These are phyloP conservation scores for Saprolegnia diclina DNA, from an alignment of 352 stramenopile genomes.

Conservation along the genomic window DNA sequence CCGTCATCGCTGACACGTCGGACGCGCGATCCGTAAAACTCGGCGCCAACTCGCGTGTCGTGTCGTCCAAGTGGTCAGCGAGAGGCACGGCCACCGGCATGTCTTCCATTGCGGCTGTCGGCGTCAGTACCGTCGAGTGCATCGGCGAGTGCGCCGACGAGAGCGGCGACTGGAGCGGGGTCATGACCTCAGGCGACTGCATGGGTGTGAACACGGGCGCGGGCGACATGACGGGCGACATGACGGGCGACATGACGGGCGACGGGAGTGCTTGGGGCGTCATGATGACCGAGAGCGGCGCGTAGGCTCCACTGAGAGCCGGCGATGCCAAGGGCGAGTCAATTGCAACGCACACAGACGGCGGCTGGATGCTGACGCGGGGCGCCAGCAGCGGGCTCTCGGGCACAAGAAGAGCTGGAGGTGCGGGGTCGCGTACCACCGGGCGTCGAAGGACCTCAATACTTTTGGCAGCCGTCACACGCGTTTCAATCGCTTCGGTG, in stretches of 20 bases:
- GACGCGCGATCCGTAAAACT: background rate
- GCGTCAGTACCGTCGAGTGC: background rate
- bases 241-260: background rate
- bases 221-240: background rate
- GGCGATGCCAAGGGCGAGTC: conserved; percentile 6
- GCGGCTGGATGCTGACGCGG: conserved; percentile 9
- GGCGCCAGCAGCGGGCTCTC: conserved; percentile 1
- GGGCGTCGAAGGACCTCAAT: conserved; percentile 3
- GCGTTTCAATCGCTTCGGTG: background rate
- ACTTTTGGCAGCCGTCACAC: background rate
- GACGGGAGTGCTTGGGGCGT: background rate
- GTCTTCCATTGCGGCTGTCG: too few relatives aligned
- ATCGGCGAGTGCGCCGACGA: background rate
- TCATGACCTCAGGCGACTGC: background rate
- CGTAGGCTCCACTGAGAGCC: background rate
- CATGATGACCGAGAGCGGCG: conserved; percentile 4
- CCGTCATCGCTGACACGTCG: background rate
- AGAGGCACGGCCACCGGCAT: background rate
- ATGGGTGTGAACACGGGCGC: background rate
- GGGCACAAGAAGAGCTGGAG: background rate
- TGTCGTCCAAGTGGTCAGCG: background rate
- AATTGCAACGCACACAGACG: background rate
- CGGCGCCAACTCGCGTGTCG: background rate
- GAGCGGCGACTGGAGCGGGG: background rate
- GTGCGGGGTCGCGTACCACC: too few relatives aligned